Base-by-base conservation (phyloP, 306 rosid genomes). In the Trichosanthes cucumerina region DNA sequence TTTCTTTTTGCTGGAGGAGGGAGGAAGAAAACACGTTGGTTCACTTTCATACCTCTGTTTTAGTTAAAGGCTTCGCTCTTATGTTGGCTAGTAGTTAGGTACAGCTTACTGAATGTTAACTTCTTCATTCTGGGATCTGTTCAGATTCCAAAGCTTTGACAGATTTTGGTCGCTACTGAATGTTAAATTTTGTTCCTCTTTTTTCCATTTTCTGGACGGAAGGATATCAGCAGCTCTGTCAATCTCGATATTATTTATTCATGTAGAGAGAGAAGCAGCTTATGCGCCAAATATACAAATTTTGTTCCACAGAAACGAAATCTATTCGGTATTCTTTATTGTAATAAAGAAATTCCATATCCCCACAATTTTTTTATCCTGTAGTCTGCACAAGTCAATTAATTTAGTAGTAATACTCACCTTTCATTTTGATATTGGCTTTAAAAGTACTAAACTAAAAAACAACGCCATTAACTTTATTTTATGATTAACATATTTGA, bases 31-130 rank as follows among this genome's bases (percentile, higher is more conserved):
- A 44, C 39, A 71, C 57, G 75, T 69, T 43, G 75, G 75, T 46
- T 71, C 76, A 71, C 38, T 71, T 46, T 71, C 76, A 71, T 71
- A 38, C 76, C 56, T 69, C n/a, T 43, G 76, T 46, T 44, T 44
- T 44, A 71, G 76, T 71, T 44, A 13, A 12, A 70, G 56, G 56
- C 31, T 44, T 44, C 15, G 6, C 49, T 23, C 72, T 16, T 34
- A 18, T 65, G 44, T 44, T 44, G 56, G 38, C 21, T 44, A 44
- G 76, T n/a, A 6, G 56, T 44, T 71, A 71, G 76, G 76, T 46
- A 71, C 76, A 71, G 53, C 19, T 46, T 71, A 71, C 36, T 46
- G 57, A 71, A 71, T 46, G 76, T 71, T 24, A 65, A 24, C 57
- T 36, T 60, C 70, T 65, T 13, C 75, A 39, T 69, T 69, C 18